phyloP scores from a whole-genome alignment of 2,329 filamentous ascomycete genomes.

The Epichloe festucae region DNA sequence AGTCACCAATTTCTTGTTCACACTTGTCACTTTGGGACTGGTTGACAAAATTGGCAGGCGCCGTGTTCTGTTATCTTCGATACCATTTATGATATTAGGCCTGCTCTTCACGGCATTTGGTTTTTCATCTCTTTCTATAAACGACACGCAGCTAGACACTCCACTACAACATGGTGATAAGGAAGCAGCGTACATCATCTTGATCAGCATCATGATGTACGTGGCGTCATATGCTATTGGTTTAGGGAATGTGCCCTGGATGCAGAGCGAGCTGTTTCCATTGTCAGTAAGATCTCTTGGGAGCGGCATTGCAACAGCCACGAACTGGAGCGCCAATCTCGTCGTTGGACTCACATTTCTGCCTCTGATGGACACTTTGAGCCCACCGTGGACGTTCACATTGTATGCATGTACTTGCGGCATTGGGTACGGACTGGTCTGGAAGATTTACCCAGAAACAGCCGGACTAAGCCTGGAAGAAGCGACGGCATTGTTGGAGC shows the following conservation, averaged over 20 bases:
- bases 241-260: slow-evolving; percentile 88
- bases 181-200: slow-evolving; percentile 43
- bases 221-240: slow-evolving; percentile 78
- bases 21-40: slow-evolving; percentile 57
- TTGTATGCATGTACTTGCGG: slow-evolving; percentile 64
- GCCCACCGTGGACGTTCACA: slow-evolving; percentile 64
- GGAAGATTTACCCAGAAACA: slow-evolving; percentile 75
- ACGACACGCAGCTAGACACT: slow-evolving; percentile 7
- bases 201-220: slow-evolving; percentile 67
- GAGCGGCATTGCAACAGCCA: slow-evolving; percentile 61
- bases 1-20: slow-evolving; percentile 71
- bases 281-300: slow-evolving; percentile 60
- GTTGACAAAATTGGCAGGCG: slow-evolving; percentile 73
- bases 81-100: slow-evolving; percentile 71
- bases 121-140: slow-evolving; percentile 51
- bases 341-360: slow-evolving; percentile 76
- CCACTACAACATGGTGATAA: slow-evolving; percentile 9
- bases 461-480: slow-evolving; percentile 72
- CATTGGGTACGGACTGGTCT: slow-evolving; percentile 54
- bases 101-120: slow-evolving; percentile 58
- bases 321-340: slow-evolving; percentile 82
- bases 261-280: slow-evolving; percentile 86
- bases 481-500: slow-evolving; percentile 54
- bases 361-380: slow-evolving; percentile 68
- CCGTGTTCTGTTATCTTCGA: slow-evolving; percentile 66